Base-by-base conservation (phyloP, 768 basidiomycete genomes). In the Amanita fuliginea region DNA sequence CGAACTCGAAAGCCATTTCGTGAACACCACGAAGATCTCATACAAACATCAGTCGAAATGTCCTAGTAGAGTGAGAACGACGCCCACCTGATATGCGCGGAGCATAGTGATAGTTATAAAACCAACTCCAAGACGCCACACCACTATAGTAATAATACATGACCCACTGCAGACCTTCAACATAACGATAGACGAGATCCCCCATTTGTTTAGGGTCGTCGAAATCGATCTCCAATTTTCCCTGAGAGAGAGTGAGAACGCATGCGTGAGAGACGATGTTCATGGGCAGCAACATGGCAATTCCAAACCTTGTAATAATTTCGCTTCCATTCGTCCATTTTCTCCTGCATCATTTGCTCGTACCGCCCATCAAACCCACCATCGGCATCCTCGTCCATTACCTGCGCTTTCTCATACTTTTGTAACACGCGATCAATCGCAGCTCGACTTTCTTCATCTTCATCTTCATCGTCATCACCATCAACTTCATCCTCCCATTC, bases 141-240 rank as follows among this genome's bases (percentile, higher is more conserved):
- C 96, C 96, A 54, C 86, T 80, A 64, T 97, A 98, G 63, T 99
- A 99, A 64, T 99, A 99, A 61, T 92, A 87, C 86, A 99, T 88
- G 28, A 98, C 92, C 96, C 95, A 98, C 60, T 99, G 96, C 53
- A 99, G 66, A 1, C 96, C 96, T 61, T 98, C 90, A 14, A 89
- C 77, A 62, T 96, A 99, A 51, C 80, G 77, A 60, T 75, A 93
- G 10, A 78, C 73, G 47, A 99, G 69, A 42, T 80, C 71, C 21
- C 75, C 71, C 73, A 93, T 78, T 45, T 78, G 72, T 54, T 83
- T 70, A 4, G 80, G 74, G 56, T 85, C 65, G 53, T 86, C 76
- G 53, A 77, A 87, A 7, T 81, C 81, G 51, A 97, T 81, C 53
- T 84, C 81, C 45, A 99, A 67, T 66, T 99, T 99, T 32, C 80